A percentile compares a stretch with the other conserved stretches of the same genome.
Conservation (phyloP, 192 early-diverging fungal species). For the Chytriomyces confervae region DNA sequence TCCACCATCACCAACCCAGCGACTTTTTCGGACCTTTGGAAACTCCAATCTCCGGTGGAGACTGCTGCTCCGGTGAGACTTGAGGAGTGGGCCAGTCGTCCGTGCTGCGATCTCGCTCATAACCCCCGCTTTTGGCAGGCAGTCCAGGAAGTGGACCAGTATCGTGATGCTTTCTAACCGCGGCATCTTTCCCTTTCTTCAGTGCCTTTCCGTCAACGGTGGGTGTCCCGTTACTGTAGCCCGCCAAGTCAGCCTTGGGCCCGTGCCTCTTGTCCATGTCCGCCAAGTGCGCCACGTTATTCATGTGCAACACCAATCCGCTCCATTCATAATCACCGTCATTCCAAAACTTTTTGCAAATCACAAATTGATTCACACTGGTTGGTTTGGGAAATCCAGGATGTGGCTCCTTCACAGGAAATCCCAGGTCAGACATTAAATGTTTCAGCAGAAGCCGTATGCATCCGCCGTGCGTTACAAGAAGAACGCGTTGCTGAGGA, state of each 20-base stretch:
- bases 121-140: conserved; percentile 1
- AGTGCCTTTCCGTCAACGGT: too few relatives aligned
- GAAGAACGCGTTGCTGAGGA: conserved; percentile 38
- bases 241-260: neutral
- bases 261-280: conserved; percentile 21
- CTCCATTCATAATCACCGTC: conserved; percentile 55
- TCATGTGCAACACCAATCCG: conserved; percentile 47
- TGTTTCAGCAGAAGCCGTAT: conserved; percentile 47
- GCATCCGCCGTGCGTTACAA: conserved; percentile 59
- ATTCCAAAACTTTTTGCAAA: conserved; percentile 38
- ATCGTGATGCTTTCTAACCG: neutral
- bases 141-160: neutral
- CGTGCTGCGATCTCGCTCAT: conserved; percentile 5
- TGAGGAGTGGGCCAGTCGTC: conserved; percentile 15
- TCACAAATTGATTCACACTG: conserved; percentile 45
- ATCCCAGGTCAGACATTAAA: conserved; percentile 49
- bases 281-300: conserved; percentile 53
- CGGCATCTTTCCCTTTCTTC: neutral
- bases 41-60: neutral
- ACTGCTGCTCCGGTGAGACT: conserved; percentile 8
- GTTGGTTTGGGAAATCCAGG: conserved; percentile 54
- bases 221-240: neutral
- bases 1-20: conserved; percentile 33
- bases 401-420: conserved; percentile 25
- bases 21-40: conserved; percentile 17